Evolutionary conservation across 1,139 yeast species (phyloP).

Genomic region (Blastobotrys indianensis): DNA sequence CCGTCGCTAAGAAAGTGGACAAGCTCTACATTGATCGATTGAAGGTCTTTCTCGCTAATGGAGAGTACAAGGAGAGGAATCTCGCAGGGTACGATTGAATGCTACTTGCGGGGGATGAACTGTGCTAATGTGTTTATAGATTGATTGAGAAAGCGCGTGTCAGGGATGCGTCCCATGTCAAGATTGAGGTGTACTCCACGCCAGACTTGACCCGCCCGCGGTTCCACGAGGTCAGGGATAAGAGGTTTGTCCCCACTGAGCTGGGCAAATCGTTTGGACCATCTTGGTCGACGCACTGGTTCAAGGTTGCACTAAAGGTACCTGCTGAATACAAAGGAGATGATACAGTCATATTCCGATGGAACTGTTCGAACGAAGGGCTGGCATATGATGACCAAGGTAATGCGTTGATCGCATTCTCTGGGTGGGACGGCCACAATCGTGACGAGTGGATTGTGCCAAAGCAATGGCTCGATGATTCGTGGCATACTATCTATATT

Average conservation of each 20-base stretch:
- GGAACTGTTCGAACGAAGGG: conserved; percentile 87
- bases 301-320: conserved; percentile 55
- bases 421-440: conserved; percentile 55
- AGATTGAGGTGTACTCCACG: conserved; percentile 54
- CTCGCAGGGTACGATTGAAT: too few relatives aligned
- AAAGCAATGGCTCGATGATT: conserved; percentile 40
- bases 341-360: conserved; percentile 58
- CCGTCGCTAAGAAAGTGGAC: conserved; percentile 79
- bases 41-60: conserved; percentile 68
- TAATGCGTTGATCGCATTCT: conserved; percentile 70
- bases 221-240: conserved; percentile 59
- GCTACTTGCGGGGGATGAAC: too few relatives aligned
- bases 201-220: conserved; percentile 70
- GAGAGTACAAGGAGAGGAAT: conserved; percentile 49
- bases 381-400: conserved; percentile 65
- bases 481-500: conserved; percentile 55
- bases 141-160: too few relatives aligned
- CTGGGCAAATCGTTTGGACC: conserved; percentile 86
- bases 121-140: too few relatives aligned
- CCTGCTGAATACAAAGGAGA: conserved; percentile 44
- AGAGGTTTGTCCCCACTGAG: conserved; percentile 24
- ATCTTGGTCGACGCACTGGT: conserved; percentile 98
- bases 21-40: conserved; percentile 70
- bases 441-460: conserved; percentile 77
- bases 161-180: conserved; percentile 27